Evolutionary conservation across 805 yeast genomes (phyloP).

Genomic region (Nakazawaea molendinolei): DNA sequence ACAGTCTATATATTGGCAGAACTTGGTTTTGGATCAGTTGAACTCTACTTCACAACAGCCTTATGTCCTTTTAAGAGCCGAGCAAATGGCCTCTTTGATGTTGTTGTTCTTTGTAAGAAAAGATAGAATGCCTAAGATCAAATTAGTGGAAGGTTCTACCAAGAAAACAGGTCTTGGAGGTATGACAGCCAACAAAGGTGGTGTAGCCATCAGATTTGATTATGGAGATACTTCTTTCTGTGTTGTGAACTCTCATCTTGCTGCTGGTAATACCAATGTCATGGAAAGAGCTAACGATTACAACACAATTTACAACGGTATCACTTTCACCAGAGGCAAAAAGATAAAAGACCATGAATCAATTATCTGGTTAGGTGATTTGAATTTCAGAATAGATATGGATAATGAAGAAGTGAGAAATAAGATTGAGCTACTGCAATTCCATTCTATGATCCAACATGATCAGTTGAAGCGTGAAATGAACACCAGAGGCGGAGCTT

Average conservation of each 20-base stretch:
- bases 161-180: conserved; percentile 96
- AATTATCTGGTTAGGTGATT: conserved; percentile 88
- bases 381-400: conserved; percentile 76
- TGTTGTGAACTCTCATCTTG: conserved; percentile 80
- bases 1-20: conserved; percentile 75
- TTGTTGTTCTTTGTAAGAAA: conserved; percentile 57
- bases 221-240: conserved; percentile 59
- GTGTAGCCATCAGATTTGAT: conserved; percentile 48
- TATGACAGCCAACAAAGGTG: conserved; percentile 61
- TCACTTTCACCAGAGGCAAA: conserved; percentile 53
- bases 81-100: conserved; percentile 65
- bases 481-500: conserved; percentile 56
- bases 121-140: conserved; percentile 41
- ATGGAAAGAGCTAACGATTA: conserved; percentile 86
- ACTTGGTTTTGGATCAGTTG: conserved; percentile 53
- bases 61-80: conserved; percentile 65
- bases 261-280: conserved; percentile 81
- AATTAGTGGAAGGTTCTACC: conserved; percentile 71
- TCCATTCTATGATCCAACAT: conserved; percentile 39
- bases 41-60: conserved; percentile 32
- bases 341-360: conserved; percentile 72
- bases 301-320: conserved; percentile 66
- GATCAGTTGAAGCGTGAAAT: conserved; percentile 82
- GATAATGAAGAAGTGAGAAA: conserved; percentile 64
- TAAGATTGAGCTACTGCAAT: conserved; percentile 15